A percentile compares a stretch with the other conserved stretches of the same genome.
Conservation (phyloP, 2,329 filamentous ascomycete genomes). For the Mollisiaceae sp. region DNA sequence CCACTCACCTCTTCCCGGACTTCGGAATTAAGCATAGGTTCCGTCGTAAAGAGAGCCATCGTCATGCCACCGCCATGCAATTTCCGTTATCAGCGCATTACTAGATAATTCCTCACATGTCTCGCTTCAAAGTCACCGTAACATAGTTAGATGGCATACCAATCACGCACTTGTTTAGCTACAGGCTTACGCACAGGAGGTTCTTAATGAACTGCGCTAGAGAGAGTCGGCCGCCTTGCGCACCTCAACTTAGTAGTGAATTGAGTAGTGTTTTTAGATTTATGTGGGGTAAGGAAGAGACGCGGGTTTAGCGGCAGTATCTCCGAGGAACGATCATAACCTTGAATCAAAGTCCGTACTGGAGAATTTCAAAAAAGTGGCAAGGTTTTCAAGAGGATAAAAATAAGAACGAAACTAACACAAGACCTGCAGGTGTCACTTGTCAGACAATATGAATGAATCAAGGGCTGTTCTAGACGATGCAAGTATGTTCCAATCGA, state of each 20-base stretch:
- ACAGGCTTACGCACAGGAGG: background rate
- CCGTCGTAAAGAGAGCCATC: background rate
- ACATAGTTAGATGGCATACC: background rate
- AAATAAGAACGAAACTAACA: too few species aligned
- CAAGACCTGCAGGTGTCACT: too few species aligned
- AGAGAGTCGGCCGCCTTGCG: slow-evolving; percentile 1
- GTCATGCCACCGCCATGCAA: background rate
- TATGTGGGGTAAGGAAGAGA: background rate
- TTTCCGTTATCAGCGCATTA: background rate
- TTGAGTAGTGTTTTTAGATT: background rate
- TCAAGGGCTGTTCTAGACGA: too few species aligned
- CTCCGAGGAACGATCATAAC: background rate
- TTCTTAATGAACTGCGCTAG: background rate
- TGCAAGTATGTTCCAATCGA: too few species aligned
- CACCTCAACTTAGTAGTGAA: background rate
- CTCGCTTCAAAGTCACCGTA: background rate
- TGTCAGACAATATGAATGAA: too few species aligned
- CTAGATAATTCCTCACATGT: background rate
- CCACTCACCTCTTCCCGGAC: background rate
- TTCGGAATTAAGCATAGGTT: background rate
- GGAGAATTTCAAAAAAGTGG: background rate
- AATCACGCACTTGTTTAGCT: background rate
- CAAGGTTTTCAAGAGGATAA: too few species aligned
- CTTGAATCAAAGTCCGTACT: background rate
- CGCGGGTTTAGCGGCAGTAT: background rate